These are phyloP conservation scores for Pseudozyma flocculosa DNA, from an alignment of 1,284 basidiomycete species.

Conservation along the genomic window DNA sequence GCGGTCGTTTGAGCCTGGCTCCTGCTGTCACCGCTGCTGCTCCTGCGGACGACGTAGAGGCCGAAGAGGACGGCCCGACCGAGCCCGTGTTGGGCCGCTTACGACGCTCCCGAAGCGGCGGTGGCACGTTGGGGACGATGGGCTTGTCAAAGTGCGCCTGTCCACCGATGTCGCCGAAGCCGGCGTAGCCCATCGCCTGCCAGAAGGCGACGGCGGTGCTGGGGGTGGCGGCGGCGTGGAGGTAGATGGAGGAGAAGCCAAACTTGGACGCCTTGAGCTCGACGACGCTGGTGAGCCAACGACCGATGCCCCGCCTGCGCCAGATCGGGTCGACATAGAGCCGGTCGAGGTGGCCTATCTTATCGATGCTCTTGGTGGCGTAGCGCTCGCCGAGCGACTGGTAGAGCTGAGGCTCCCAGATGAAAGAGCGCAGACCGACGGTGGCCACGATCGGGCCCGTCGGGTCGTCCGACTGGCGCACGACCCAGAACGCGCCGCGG, in stretches of 20 bases:
- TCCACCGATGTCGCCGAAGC: not conserved
- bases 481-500: constrained; percentile 27
- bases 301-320: constrained; percentile 25
- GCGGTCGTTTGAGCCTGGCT: not conserved
- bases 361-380: constrained; percentile 33
- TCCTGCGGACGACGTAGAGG: too few species aligned
- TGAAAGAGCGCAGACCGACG: constrained; percentile 25
- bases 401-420: constrained; percentile 36
- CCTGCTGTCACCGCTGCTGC: too few species aligned
- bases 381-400: constrained; percentile 28
- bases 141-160: not conserved
- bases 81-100: not conserved
- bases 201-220: not conserved
- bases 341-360: constrained; percentile 21
- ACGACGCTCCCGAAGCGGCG: not conserved
- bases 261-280: constrained; percentile 28
- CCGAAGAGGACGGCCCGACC: not conserved
- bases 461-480: constrained; percentile 1
- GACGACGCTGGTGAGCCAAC: constrained; percentile 22
- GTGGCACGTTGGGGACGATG: not conserved
- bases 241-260: constrained; percentile 27
- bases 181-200: not conserved
- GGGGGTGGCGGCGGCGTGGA: not conserved
- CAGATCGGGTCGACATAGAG: constrained; percentile 20
- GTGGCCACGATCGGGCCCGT: constrained; percentile 15